A percentile compares a stretch with the other conserved stretches of the same genome.
These are phyloP conservation scores for Penicillium sclerotiorum DNA, from an alignment of 2,329 filamentous ascomycete species.

Conservation along the genomic window DNA sequence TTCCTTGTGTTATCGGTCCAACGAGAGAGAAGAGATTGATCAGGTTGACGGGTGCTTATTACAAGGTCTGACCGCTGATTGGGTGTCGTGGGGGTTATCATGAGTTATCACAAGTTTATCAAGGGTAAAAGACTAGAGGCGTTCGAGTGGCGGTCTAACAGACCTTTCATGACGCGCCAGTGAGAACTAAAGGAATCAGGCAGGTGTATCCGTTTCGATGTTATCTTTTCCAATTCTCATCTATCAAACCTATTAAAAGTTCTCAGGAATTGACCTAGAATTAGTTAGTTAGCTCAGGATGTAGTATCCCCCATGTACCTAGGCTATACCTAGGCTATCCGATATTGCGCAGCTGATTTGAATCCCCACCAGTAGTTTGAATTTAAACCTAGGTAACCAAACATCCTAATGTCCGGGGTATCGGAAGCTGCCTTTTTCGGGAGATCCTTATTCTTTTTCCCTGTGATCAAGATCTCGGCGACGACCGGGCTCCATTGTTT, in stretches of 20 bases:
- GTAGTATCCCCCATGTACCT: too few species aligned
- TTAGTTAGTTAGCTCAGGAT: too few species aligned
- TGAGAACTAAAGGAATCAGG: too few species aligned
- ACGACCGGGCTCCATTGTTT: constrained; percentile 15
- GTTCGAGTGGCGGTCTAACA: constrained; percentile 13
- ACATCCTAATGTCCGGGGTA: not conserved
- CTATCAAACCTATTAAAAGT: too few species aligned
- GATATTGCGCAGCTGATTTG: too few species aligned
- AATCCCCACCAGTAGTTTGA: too few species aligned
- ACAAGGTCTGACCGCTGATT: constrained; percentile 16
- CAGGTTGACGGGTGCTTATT: constrained; percentile 18
- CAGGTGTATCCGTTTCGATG: too few species aligned
- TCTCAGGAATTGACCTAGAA: too few species aligned
- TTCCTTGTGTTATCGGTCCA: constrained; percentile 28
- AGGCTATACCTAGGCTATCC: too few species aligned
- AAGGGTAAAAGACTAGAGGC: not conserved
- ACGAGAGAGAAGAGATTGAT: constrained; percentile 23
- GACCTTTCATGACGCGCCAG: too few species aligned
- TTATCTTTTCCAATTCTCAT: too few species aligned
- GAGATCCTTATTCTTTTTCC: constrained; percentile 8
- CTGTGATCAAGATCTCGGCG: constrained; percentile 17
- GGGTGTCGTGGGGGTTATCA: constrained; percentile 11
- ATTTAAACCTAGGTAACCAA: too few species aligned
- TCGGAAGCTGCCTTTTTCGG: constrained; percentile 2
- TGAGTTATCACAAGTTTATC: not conserved